A percentile compares a stretch with the other conserved stretches of the same genome.
phyloP scores from a whole-genome alignment of 345 rosid genomes.

The Schrenkiella parvula region DNA sequence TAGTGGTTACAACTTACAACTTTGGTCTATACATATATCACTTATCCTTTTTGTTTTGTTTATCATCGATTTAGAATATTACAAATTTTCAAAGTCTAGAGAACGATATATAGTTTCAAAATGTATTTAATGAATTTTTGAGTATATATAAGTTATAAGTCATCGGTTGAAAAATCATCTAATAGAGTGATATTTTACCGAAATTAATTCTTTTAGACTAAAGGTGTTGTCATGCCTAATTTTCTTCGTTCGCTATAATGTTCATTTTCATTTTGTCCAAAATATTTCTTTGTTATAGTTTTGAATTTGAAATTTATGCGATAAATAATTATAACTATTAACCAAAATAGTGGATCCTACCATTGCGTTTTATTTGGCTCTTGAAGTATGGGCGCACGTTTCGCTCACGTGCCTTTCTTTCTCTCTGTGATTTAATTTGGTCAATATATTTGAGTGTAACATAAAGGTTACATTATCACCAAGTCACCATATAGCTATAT shows the following conservation, averaged over 20 bases:
- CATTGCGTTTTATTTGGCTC: conserved; percentile 8
- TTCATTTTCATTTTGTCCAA: neutral
- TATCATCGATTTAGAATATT: neutral
- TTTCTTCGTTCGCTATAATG: neutral
- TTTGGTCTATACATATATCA: neutral
- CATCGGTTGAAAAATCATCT: neutral
- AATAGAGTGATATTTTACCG: conserved; percentile 24
- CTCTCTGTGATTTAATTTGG: conserved; percentile 1
- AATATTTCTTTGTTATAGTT: neutral
- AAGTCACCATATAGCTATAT: neutral
- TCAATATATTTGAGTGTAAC: conserved; percentile 7
- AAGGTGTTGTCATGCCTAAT: conserved; percentile 18
- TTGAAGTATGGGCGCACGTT: conserved; percentile 20
- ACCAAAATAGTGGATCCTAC: conserved; percentile 26
- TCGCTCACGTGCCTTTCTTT: conserved; percentile 24
- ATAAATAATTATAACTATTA: neutral
- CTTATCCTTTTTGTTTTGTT: neutral
- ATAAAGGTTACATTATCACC: conserved; percentile 7
- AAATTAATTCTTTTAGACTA: conserved; percentile 5
- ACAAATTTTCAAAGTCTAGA: neutral
- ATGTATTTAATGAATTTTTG: neutral
- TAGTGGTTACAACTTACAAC: neutral
- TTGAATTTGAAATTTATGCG: neutral
- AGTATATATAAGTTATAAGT: neutral
- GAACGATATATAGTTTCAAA: neutral